Base-by-base conservation (phyloP, 495 filamentous ascomycete species). In the Cudoniella acicularis region DNA sequence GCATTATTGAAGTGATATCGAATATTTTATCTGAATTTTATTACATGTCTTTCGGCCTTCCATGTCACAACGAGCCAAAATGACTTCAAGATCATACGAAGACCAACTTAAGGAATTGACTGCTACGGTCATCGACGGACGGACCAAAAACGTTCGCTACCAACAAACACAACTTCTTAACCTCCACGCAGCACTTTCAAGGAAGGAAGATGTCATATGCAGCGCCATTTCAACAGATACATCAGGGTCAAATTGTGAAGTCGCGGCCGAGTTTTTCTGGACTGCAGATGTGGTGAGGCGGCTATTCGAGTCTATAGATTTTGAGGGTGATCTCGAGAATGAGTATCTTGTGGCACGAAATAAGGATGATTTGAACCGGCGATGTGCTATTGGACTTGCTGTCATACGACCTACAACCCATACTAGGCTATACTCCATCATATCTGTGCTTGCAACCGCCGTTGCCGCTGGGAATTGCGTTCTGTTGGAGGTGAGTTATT, bases 391-490 rank as follows among this genome's bases (percentile, higher is more conserved):
- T 10, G 63, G 63, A 10, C 42, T 61, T 13, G 55, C 61, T 8
- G 50, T 26, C 11, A 53, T 66, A 8, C 18, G 51, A 13, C 59
- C 60, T 1, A 0, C 24, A 4, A 52, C 0, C 18, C 52, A 66
- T 53, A 63, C 23, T 30, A 36, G 56, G 26, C 56, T 66, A 11
- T 60, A 62, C 36, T 66, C 63, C 1, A 41, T 57, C 11, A 10
- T 66, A 8, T 30, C 40, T 1, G 36, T 56, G 10, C 3, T 62
- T 3, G 51, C 27, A 10, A 42, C 49, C 8, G 59, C 63, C 10
- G 24, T 66, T 52, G 56, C 60, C 1, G 56, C 59, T 23, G 60
- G 60, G 8, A 66, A 66, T 42, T 62, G 59, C 42, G 20, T 60
- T 48, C 10, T 56, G 18, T 3, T 66, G 4, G 63, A 66, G 52